Conservation (phyloP, 2,329 filamentous ascomycete species). For the Trichoderma guizhouense region DNA sequence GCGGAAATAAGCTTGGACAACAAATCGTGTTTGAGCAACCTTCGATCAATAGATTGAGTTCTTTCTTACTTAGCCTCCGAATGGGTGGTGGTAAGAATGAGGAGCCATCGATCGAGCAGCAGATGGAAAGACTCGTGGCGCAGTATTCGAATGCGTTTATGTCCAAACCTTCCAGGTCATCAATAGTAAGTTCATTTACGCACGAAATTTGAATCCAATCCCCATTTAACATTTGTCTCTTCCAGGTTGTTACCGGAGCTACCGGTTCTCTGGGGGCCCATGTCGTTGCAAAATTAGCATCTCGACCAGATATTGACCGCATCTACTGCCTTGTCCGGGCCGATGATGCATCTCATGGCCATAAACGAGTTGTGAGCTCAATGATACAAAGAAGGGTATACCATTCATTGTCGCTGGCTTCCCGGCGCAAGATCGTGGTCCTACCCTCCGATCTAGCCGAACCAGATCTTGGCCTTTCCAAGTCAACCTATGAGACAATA, state of each 20-base stretch:
- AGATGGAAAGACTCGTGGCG: neutral
- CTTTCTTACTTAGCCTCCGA: constrained; percentile 30
- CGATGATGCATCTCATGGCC: neutral
- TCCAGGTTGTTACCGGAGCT: constrained; percentile 47
- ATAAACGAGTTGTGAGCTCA: neutral
- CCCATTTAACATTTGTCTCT: neutral
- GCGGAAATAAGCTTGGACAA: constrained; percentile 28
- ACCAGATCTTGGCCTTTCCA: neutral
- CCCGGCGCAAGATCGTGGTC: constrained; percentile 38
- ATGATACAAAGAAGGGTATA: constrained; percentile 8
- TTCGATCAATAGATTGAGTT: constrained; percentile 32
- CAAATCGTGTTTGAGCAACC: constrained; percentile 21
- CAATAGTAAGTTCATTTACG: neutral
- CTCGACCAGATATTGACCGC: constrained; percentile 50
- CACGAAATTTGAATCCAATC: accelerated
- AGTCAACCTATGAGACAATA: constrained; percentile 12
- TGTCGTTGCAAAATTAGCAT: constrained; percentile 55
- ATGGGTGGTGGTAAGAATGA: neutral
- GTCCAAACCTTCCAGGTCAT: neutral
- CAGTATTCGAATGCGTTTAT: neutral
- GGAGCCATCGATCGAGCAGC: neutral
- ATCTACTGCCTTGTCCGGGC: constrained; percentile 54
- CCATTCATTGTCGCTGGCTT: constrained; percentile 24
- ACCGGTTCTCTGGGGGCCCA: constrained; percentile 65
- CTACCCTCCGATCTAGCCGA: constrained; percentile 32